phyloP scores from a whole-genome alignment of 805 yeast genomes.

The Starmerella stigmatis region DNA sequence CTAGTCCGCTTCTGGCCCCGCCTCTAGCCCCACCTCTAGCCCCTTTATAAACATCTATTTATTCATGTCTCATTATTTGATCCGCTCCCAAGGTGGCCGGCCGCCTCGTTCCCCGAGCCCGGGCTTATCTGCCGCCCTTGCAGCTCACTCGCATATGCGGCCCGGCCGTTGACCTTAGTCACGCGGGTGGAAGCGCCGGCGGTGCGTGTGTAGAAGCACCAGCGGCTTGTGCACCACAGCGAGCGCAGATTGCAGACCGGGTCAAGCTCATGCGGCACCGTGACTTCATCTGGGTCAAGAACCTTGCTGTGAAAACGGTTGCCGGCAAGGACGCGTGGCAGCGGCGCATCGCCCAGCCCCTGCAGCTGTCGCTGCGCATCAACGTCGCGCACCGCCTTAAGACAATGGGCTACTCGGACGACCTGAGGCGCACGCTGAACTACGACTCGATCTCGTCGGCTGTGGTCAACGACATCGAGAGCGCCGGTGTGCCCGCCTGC shows the following conservation, averaged over 20 bases:
- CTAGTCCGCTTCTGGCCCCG: too few species aligned
- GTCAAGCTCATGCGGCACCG: constrained; percentile 1
- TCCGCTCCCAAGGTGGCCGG: too few species aligned
- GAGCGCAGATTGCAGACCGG: too few species aligned
- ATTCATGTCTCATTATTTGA: too few species aligned
- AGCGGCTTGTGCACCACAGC: background rate
- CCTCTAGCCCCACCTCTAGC: too few species aligned
- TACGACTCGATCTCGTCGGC: constrained; percentile 74
- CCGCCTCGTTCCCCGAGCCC: too few species aligned
- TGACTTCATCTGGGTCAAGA: constrained; percentile 42
- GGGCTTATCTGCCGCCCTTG: too few species aligned
- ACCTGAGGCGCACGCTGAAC: constrained; percentile 70
- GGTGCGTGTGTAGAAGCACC: too few species aligned
- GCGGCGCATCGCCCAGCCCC: constrained; percentile 54
- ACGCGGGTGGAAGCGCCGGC: background rate
- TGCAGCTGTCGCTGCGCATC: constrained; percentile 48
- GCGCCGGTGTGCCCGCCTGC: constrained; percentile 31
- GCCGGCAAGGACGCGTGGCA: constrained; percentile 72
- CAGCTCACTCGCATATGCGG: too few species aligned
- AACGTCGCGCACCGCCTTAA: constrained; percentile 47
- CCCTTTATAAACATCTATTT: too few species aligned
- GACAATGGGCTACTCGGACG: constrained; percentile 70
- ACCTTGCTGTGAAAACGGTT: constrained; percentile 50
- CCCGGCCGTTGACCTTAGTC: too few species aligned
- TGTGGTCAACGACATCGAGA: constrained; percentile 43